Base-by-base conservation (phyloP, 331 rosid species). In the Acacia concinna region DNA sequence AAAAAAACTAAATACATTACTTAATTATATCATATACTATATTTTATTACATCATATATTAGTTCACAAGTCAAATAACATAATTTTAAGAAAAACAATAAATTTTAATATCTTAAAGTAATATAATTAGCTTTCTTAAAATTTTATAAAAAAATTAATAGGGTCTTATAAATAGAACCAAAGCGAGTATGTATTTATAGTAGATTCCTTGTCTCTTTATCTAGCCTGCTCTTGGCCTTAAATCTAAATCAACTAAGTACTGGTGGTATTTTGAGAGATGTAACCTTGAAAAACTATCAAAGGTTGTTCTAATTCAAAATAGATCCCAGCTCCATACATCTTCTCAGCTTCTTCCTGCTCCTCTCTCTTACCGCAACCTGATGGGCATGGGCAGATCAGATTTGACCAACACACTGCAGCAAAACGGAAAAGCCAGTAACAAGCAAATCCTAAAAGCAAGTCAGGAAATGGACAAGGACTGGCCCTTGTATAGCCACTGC, bases 391-490 rank as follows among this genome's bases (percentile, higher is more conserved):
- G 1, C 3, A 52, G 1, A 52, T 37, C 75, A 20, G 68, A 68
- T 18, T 56, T 52, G 7, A 52, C 68, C 57, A 37, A 20, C 27
- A 52, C 15, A 4, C 30, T 78, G 81, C 52, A 40, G 57, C 54
- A 78, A 52, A 67, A 67, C 75, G 37, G 57, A 77, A 15, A 56
- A 49, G 47, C 41, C 81, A 49, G 30, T 1, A 47, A 3, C 23
- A 49, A 66, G 35, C 68, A 25, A 41, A 52, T 38, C 74, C 74
- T 5, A 49, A 10, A 6, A 67, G 74, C 40, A 49, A 37, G 30
- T n/a, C 68, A 34, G 56, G 52, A 6, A 15, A 32, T 49, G 66
- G 20, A 3, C 28, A 67, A 21, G 75, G 68, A 46, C 68, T 67
- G 20, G 54, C 68, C 25, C 67, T 66, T 68, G n/a, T n/a, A 27